A percentile compares a stretch with the other conserved stretches of the same genome.
These are phyloP conservation scores for Trametes cubensis DNA, from an alignment of 768 basidiomycete genomes.

Conservation along the genomic window DNA sequence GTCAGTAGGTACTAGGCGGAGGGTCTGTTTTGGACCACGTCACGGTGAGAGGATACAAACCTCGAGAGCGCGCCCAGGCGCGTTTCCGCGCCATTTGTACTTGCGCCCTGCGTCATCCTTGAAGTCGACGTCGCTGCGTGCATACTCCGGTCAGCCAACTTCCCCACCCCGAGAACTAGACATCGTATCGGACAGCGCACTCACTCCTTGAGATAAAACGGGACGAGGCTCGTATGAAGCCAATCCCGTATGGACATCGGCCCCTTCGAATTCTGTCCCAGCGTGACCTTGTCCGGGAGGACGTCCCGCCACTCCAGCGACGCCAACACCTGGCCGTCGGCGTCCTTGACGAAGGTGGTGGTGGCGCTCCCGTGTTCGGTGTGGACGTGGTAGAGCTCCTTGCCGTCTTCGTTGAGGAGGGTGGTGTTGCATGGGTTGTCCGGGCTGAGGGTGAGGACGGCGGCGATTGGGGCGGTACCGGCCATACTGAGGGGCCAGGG, in stretches of 20 bases:
- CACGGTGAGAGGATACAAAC: conserved; percentile 30
- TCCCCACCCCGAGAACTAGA: too few species aligned
- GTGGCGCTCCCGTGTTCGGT: conserved; percentile 39
- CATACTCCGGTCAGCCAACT: too few species aligned
- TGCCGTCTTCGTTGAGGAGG: conserved; percentile 36
- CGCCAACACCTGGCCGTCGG: conserved; percentile 38
- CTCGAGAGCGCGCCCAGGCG: conserved; percentile 40
- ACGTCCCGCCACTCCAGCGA: conserved; percentile 44
- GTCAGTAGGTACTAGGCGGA: neutral
- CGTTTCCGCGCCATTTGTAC: conserved; percentile 48
- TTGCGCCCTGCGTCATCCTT: conserved; percentile 38
- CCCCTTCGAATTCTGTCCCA: conserved; percentile 35
- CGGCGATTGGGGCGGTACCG: conserved; percentile 8
- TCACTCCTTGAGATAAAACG: conserved; percentile 41
- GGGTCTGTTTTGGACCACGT: too few species aligned
- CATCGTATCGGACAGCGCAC: conserved; percentile 11
- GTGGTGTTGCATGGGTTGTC: conserved; percentile 49
- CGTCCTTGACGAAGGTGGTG: conserved; percentile 39
- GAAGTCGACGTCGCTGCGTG: conserved; percentile 41
- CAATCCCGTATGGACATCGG: conserved; percentile 41
- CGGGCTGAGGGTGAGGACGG: conserved; percentile 39
- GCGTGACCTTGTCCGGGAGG: conserved; percentile 42
- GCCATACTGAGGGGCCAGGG: conserved; percentile 9
- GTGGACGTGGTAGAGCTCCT: conserved; percentile 40
- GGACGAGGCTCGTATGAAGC: conserved; percentile 44